Percentiles rank a stretch among this genome's conserved stretches.
Conservation (phyloP, 768 basidiomycete species). For the Tephrocybe sp. region DNA sequence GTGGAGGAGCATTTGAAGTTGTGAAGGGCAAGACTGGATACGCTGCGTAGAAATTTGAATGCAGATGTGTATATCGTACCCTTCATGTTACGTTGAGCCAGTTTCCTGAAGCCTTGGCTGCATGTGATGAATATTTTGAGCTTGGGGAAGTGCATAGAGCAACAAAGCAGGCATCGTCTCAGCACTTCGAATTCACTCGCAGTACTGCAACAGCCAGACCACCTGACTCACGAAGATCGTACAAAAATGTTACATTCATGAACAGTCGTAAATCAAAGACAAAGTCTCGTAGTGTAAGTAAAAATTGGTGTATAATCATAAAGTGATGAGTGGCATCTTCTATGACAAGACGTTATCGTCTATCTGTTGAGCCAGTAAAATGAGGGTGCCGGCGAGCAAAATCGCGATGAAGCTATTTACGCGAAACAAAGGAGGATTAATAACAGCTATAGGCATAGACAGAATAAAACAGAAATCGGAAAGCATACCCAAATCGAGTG, state of each 20-base stretch:
- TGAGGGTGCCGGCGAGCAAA: slow-evolving; percentile 7
- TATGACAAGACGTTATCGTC: not conserved
- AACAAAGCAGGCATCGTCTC: no score
- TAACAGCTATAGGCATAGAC: slow-evolving; percentile 4
- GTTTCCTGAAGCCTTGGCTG: no score
- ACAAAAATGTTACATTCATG: slow-evolving; percentile 11
- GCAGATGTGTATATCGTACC: no score
- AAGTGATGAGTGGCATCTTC: slow-evolving; percentile 3
- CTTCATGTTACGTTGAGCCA: no score
- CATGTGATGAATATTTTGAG: no score
- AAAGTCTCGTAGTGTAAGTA: slow-evolving; percentile 1
- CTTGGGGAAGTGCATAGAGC: no score
- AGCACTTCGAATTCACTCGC: no score
- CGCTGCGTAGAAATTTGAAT: slow-evolving; percentile 9
- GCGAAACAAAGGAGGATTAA: slow-evolving; percentile 4
- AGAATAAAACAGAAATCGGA: not conserved
- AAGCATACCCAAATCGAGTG: slow-evolving; percentile 1
- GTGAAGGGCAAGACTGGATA: slow-evolving; percentile 47
- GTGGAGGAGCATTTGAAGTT: slow-evolving; percentile 47
- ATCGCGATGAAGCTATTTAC: slow-evolving; percentile 1
- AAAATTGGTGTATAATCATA: not conserved
- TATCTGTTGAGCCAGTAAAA: slow-evolving; percentile 3
- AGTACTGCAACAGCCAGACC: no score
- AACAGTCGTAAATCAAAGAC: slow-evolving; percentile 2
- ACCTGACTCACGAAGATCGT: slow-evolving; percentile 2